These are phyloP conservation scores for Dryas alaskensis DNA, from an alignment of 306 rosid species.

Conservation along the genomic window DNA sequence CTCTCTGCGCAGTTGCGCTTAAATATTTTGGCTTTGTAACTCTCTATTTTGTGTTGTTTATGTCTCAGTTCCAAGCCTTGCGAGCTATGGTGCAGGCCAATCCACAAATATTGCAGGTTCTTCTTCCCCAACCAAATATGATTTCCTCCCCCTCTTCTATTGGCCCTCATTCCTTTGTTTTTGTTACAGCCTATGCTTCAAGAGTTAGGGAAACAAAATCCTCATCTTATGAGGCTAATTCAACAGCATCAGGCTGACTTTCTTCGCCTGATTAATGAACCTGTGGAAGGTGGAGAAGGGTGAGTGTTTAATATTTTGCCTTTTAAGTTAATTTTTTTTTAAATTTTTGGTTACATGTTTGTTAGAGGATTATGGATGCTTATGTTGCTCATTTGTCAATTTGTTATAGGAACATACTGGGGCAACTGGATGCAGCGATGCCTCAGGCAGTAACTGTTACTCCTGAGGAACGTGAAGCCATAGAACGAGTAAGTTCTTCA, in stretches of 20 bases:
- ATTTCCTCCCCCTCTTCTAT: background rate
- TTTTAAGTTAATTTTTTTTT: conserved; percentile 1
- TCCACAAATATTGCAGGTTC: conserved; percentile 96
- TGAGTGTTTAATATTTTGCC: conserved; percentile 30
- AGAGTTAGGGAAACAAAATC: conserved; percentile 96
- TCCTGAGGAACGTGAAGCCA: conserved; percentile 88
- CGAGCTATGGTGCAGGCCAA: conserved; percentile 94
- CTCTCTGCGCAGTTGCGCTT: background rate
- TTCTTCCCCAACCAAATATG: conserved; percentile 9
- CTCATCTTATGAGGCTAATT: conserved; percentile 84
- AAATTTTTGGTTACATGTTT: background rate
- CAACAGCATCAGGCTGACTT: conserved; percentile 88
- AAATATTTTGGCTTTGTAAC: conserved; percentile 1
- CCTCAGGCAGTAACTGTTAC: conserved; percentile 77
- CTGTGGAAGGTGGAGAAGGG: conserved; percentile 91
- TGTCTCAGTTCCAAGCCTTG: conserved; percentile 73
- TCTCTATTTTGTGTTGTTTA: conserved; percentile 9
- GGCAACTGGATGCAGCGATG: conserved; percentile 57
- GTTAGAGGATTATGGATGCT: conserved; percentile 2
- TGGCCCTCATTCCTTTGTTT: conserved; percentile 20
- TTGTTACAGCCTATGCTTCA: conserved; percentile 92
- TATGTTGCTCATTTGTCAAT: conserved; percentile 25
- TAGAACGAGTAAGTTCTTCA: conserved; percentile 74
- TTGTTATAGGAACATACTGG: conserved; percentile 56
- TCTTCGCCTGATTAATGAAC: conserved; percentile 83